These are phyloP conservation scores for Geosmithia flava DNA, from an alignment of 2,329 filamentous ascomycete genomes.

Conservation along the genomic window DNA sequence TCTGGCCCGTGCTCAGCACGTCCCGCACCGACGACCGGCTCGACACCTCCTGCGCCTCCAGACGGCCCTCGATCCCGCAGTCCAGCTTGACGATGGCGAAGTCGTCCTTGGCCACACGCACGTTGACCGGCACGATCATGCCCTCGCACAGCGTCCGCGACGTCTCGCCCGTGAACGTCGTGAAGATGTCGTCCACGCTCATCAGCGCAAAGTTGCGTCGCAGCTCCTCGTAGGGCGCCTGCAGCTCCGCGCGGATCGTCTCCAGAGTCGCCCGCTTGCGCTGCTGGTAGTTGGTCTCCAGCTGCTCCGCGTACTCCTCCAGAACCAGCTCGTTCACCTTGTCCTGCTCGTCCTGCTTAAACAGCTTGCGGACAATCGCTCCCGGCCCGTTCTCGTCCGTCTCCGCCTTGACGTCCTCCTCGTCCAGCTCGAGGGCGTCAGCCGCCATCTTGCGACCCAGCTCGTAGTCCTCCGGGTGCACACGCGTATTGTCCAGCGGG, in stretches of 20 bases:
- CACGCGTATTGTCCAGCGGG: slow-evolving; percentile 90
- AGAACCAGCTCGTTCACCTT: slow-evolving; percentile 92
- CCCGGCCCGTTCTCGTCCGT: slow-evolving; percentile 80
- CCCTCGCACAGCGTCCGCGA: slow-evolving; percentile 69
- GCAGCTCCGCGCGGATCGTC: slow-evolving; percentile 87
- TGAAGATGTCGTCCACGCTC: slow-evolving; percentile 71
- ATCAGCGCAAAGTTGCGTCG: slow-evolving; percentile 66
- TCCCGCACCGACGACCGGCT: slow-evolving; percentile 59
- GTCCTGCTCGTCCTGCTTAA: slow-evolving; percentile 86
- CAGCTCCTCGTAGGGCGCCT: slow-evolving; percentile 88
- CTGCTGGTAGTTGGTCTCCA: slow-evolving; percentile 86
- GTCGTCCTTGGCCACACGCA: slow-evolving; percentile 80
- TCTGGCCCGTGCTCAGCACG: slow-evolving; percentile 69
- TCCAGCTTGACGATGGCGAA: slow-evolving; percentile 91
- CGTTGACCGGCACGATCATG: slow-evolving; percentile 85
- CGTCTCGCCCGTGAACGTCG: slow-evolving; percentile 93
- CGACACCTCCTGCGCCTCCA: slow-evolving; percentile 73
- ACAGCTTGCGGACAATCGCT: slow-evolving; percentile 87
- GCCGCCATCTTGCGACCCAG: slow-evolving; percentile 97
- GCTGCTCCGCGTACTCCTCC: slow-evolving; percentile 92
- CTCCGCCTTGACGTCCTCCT: slow-evolving; percentile 95
- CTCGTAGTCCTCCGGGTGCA: slow-evolving; percentile 97
- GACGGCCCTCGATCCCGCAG: slow-evolving; percentile 82
- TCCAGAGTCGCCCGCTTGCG: slow-evolving; percentile 92
- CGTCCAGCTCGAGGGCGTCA: slow-evolving; percentile 89